Base-by-base conservation (phyloP, 129 eudicot species). In the Gnaphalium uliginosum region DNA sequence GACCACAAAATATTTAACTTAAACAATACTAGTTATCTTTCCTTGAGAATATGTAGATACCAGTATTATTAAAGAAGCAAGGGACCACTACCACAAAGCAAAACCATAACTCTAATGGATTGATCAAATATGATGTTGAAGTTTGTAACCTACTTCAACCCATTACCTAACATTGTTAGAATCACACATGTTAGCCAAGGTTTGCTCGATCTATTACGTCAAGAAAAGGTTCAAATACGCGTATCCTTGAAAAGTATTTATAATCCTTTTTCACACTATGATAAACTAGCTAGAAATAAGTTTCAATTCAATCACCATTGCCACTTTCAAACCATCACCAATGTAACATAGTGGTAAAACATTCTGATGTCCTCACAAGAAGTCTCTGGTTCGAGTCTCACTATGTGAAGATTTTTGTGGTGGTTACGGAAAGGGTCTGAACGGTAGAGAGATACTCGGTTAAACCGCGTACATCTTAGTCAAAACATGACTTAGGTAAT, bases 101-200 rank as follows among this genome's bases (percentile, higher is more conserved):
- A 53, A 73, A 50, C 35, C 66, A 66, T 76, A 76, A 24, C 72
- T 65, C 26, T 13, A 46, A 63, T 74, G 69, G 53, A 60, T 60
- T 18, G 50, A 62, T 75, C 75, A 77, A 43, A 77, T 27, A 50
- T 57, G 75, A 77, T 58, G 76, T 77, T 68, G 81, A 67, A 56
- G 60, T 77, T 21, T 68, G 32, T 35, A 37, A 72, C 35, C 37
- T 58, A 59, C 33, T 21, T 64, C 3, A 29, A 66, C 30, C 72
- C 53, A 30, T 75, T 54, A 64, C 64, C 64, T 62, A 75, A 75
- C 32, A 35, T 48, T 27, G 75, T 39, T 29, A 70, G 9, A 26
- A 17, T 8, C 14, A 18, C 26, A 9, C 13, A 15, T 24, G 22
- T 50, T 51, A 21, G 22, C 9, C 53, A 46, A 14, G 18, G 53